A percentile compares a stretch with the other conserved stretches of the same genome.
phyloP scores from a whole-genome alignment of 495 filamentous ascomycete species.

The Monascus purpureus region DNA sequence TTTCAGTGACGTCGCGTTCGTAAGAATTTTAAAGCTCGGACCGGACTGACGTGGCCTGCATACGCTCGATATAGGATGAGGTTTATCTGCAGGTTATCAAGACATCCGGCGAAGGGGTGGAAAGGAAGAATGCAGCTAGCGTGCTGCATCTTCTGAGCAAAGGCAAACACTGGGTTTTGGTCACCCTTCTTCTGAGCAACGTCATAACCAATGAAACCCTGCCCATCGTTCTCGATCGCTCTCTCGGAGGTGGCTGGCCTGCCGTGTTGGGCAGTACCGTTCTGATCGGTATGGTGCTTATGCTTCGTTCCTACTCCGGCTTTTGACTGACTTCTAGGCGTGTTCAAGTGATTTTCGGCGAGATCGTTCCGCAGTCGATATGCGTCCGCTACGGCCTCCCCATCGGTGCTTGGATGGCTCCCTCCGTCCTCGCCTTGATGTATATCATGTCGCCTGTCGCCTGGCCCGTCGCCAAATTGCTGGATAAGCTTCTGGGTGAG shows the following conservation, averaged over 20 bases:
- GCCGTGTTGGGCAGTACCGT: slow-evolving; percentile 86
- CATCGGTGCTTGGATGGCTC: slow-evolving; percentile 93
- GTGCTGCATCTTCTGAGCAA: slow-evolving; percentile 69
- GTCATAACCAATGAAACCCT: slow-evolving; percentile 98
- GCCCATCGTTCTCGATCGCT: slow-evolving; percentile 87
- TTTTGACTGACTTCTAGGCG: neutral
- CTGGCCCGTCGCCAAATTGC: slow-evolving; percentile 80
- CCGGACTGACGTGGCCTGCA: too few relatives aligned
- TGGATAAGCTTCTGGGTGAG: slow-evolving; percentile 76
- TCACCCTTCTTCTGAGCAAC: slow-evolving; percentile 86
- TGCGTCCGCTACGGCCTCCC: slow-evolving; percentile 93
- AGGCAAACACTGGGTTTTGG: slow-evolving; percentile 98
- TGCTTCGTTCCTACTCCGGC: too few relatives aligned
- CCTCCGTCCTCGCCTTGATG: slow-evolving; percentile 79
- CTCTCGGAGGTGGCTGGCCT: slow-evolving; percentile 86
- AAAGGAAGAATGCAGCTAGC: slow-evolving; percentile 67
- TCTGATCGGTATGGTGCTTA: slow-evolving; percentile 73
- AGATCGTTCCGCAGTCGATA: slow-evolving; percentile 87
- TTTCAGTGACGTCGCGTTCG: neutral
- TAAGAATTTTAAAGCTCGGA: too few relatives aligned
- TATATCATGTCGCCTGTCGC: slow-evolving; percentile 76
- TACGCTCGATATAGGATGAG: slow-evolving; percentile 50
- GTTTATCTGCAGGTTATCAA: slow-evolving; percentile 93
- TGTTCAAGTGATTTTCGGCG: slow-evolving; percentile 80
- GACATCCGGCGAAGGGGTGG: slow-evolving; percentile 64